Conservation (phyloP, 768 basidiomycete species). For the Lentinula edodes region DNA sequence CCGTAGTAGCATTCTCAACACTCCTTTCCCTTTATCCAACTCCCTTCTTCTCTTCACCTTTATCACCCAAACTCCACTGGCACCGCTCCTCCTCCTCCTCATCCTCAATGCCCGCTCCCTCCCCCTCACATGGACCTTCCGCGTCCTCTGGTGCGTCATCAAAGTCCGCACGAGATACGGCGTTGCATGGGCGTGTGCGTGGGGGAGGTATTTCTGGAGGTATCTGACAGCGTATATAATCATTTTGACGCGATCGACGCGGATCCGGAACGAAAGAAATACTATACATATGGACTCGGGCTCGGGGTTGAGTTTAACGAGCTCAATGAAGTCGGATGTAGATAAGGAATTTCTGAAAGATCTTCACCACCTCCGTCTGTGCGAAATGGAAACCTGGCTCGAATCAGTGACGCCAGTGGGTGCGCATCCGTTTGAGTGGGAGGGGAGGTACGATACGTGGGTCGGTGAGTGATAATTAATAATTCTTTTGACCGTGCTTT, state of each 20-base stretch:
- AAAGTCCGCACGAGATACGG: not conserved
- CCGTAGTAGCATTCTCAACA: too few species aligned
- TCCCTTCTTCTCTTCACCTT: not conserved
- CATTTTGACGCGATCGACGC: too few species aligned
- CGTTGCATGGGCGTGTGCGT: not conserved
- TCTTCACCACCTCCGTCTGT: not conserved
- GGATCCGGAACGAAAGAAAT: too few species aligned
- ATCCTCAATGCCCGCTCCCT: not conserved
- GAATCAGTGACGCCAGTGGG: slow-evolving; percentile 4
- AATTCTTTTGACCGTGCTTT: not conserved
- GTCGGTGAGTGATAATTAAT: not conserved
- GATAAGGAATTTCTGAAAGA: too few species aligned
- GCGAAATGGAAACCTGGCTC: not conserved
- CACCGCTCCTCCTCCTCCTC: not conserved
- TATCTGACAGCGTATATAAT: too few species aligned
- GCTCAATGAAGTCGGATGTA: too few species aligned
- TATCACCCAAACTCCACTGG: not conserved
- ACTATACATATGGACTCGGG: too few species aligned
- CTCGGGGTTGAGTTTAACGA: too few species aligned
- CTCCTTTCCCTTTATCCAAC: not conserved
- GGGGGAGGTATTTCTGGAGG: not conserved
- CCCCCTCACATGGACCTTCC: not conserved
- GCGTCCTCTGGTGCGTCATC: not conserved
- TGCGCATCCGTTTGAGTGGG: not conserved
- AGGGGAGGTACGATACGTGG: not conserved